phyloP scores from a whole-genome alignment of 768 basidiomycete species.

The Amanita pallidorosea region DNA sequence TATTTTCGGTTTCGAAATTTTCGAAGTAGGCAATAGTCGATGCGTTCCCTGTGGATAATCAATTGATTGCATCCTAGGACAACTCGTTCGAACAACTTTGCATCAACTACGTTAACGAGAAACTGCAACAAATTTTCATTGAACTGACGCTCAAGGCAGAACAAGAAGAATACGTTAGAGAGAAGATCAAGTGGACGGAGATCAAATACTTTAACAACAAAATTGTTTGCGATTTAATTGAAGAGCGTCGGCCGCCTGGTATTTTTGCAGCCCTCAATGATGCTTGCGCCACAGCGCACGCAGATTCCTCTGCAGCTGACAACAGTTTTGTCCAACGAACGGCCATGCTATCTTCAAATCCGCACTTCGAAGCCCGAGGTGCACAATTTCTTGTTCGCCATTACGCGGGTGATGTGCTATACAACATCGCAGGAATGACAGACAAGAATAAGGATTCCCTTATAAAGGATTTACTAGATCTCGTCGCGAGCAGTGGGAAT shows the following conservation, averaged over 20 bases:
- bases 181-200: conserved; percentile 98
- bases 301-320: conserved; percentile 92
- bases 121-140: conserved; percentile 98
- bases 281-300: conserved; percentile 97
- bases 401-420: conserved; percentile 98
- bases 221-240: conserved; percentile 96
- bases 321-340: conserved; percentile 94
- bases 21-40: conserved; percentile 46
- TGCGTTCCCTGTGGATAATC: neutral
- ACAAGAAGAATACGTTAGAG: conserved; percentile 97
- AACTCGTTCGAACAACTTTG: conserved; percentile 97
- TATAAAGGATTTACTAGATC: conserved; percentile 88
- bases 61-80: conserved; percentile 36
- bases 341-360: conserved; percentile 67
- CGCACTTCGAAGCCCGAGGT: conserved; percentile 93
- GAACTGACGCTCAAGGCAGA: conserved; percentile 98
- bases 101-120: conserved; percentile 99
- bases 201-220: conserved; percentile 99
- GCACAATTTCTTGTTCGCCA: conserved; percentile 91
- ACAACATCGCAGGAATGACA: conserved; percentile 96
- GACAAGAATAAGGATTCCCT: conserved; percentile 99
- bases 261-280: conserved; percentile 98
- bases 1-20: conserved; percentile 99
- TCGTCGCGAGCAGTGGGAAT: conserved; percentile 73
- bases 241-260: conserved; percentile 91